Base-by-base conservation (phyloP, 2,329 filamentous ascomycete genomes). In the Penicillium sp. region DNA sequence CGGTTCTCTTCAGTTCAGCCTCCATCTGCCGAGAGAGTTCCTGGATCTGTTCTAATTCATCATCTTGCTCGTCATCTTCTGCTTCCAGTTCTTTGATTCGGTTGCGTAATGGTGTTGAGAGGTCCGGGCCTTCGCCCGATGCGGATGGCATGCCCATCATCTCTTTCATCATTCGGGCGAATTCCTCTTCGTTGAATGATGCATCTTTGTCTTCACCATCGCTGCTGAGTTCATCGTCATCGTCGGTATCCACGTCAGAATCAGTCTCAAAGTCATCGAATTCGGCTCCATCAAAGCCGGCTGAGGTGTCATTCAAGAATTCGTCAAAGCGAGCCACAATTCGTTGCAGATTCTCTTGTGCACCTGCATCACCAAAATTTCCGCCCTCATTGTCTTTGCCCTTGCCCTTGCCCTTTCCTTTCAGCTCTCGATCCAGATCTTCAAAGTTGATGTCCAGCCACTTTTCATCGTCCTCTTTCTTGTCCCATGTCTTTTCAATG, bases 291-390 rank as follows among this genome's bases (percentile, higher is more conserved):
- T 96, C 92, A 6, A 87, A 73, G 1, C 90, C 93, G 0, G 92
- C 92, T 46, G 83, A 84, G 11, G 96, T 90, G 66, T 98, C 91
- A 55, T 96, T 91, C 46, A 99, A 76, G 66, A 99, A 98, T 13
- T 89, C 82, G 69, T 97, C 92, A 68, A 99, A 98, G n/a, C 92
- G 86, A 47, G 90, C 89, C 0, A 99, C 95, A 72, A 98, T 96
- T 69, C 93, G 93, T 53, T 89, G 88, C 23, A 99, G 79, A 70
- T 96, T 79, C 62, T 77, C 75, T 53, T 80, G 73, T 1, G 77
- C 71, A 8, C 69, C 71, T 39, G 76, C 75, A 45, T 78, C 76
- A n/a, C 79, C 80, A 64, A 82, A 81, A 9, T 67, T 68, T 1
- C 74, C 75, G 7, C 47, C 49, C 23, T 49, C 61, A 8, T 29